These are phyloP conservation scores for Trichoderma simmonsii DNA, from an alignment of 2,329 filamentous ascomycete species.

Conservation along the genomic window DNA sequence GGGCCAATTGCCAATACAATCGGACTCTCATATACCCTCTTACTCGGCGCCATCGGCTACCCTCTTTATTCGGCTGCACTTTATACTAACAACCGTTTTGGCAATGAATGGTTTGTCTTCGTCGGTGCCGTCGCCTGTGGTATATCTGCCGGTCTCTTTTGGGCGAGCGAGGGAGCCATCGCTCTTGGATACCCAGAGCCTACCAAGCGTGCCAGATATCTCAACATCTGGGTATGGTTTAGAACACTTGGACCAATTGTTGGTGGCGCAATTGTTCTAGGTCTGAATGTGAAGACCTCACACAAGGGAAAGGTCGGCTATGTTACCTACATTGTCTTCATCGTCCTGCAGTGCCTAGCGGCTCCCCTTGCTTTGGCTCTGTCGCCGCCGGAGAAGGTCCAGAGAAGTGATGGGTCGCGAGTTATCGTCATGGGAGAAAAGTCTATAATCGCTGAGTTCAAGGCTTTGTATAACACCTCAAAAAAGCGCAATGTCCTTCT, in stretches of 20 bases:
- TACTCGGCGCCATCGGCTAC: slow-evolving; percentile 46
- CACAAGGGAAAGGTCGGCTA: slow-evolving; percentile 27
- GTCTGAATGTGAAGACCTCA: slow-evolving; percentile 35
- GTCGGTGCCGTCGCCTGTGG: slow-evolving; percentile 48
- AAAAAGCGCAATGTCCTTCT: slow-evolving; percentile 24
- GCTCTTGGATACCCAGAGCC: slow-evolving; percentile 49
- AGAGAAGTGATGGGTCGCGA: slow-evolving; percentile 27
- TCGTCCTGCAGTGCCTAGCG: slow-evolving; percentile 29
- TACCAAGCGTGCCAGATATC: slow-evolving; percentile 41
- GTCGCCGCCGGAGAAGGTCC: slow-evolving; percentile 29
- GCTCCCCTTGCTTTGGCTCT: slow-evolving; percentile 28
- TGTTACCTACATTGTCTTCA: slow-evolving; percentile 30
- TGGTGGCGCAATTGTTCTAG: slow-evolving; percentile 46
- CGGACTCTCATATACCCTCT: slow-evolving; percentile 44
- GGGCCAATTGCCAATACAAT: slow-evolving; percentile 48
- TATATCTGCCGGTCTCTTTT: slow-evolving; percentile 48
- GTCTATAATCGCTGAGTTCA: slow-evolving; percentile 26
- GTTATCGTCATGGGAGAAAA: slow-evolving; percentile 24
- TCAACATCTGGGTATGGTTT: slow-evolving; percentile 42
- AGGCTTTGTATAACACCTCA: slow-evolving; percentile 22
- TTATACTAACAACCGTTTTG: slow-evolving; percentile 49
- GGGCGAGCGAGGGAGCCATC: slow-evolving; percentile 49
- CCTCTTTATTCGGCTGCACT: slow-evolving; percentile 46
- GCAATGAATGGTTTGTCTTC: slow-evolving; percentile 50
- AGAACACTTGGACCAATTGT: slow-evolving; percentile 47